Percentiles rank a stretch among this genome's conserved stretches.
These are phyloP conservation scores for Apiospora saccharicola DNA, from an alignment of 2,329 filamentous ascomycete species.

Conservation along the genomic window DNA sequence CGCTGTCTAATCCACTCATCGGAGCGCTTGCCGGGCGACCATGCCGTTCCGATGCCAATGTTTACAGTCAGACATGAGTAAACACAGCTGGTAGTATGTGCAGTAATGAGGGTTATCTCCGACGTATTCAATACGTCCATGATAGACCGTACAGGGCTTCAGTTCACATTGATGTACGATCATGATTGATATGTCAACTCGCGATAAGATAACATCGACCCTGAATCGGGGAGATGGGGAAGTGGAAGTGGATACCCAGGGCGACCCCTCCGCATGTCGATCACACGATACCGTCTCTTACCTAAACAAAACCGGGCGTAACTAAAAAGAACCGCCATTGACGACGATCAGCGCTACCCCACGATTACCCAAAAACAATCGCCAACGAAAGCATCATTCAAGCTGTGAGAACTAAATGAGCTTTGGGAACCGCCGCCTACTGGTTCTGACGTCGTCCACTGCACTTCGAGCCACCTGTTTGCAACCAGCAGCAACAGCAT, in stretches of 20 bases:
- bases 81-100: background rate
- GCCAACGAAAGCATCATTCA: background rate
- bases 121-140: background rate
- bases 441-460: conserved; percentile 8
- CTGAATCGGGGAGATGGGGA: background rate
- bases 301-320: conserved; percentile 4
- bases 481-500: background rate
- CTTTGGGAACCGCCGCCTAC: conserved; percentile 1
- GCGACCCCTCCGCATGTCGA: conserved; percentile 6
- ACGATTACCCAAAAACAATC: background rate
- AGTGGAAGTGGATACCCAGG: background rate
- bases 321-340: background rate
- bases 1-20: background rate
- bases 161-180: background rate
- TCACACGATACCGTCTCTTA: background rate
- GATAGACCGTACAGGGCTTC: no score
- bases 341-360: background rate
- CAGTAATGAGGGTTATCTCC: background rate
- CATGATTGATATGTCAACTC: background rate
- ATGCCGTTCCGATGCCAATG: background rate
- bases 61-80: background rate
- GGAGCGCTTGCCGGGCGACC: background rate
- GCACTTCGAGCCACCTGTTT: background rate
- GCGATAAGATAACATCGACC: background rate
- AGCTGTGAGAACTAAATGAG: background rate